Conservation (phyloP, 495 filamentous ascomycete species). For the Bacidia gigantensis region DNA sequence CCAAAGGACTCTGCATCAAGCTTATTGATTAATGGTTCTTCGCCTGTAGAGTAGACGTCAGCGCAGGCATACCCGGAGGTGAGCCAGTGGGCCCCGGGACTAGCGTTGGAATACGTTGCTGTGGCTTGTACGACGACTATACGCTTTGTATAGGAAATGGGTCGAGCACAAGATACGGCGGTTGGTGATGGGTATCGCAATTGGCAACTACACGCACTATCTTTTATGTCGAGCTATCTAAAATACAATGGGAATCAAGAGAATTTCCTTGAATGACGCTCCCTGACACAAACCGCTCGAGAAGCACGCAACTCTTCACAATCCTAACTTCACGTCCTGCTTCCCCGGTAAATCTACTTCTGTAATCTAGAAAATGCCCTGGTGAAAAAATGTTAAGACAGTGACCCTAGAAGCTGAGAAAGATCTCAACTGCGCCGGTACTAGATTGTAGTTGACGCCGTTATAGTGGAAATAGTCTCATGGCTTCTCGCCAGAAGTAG, state of each 20-base stretch:
- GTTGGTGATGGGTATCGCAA: background rate
- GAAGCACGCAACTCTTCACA: background rate
- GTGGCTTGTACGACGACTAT: background rate
- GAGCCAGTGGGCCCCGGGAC: too few relatives aligned
- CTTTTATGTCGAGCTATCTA: background rate
- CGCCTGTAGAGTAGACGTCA: too few relatives aligned
- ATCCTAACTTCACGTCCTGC: background rate
- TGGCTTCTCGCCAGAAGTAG: conserved; percentile 13
- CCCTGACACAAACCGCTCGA: background rate
- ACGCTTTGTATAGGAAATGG: background rate
- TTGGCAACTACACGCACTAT: background rate
- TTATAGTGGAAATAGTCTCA: background rate
- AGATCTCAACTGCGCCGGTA: background rate
- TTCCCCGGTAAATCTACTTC: background rate
- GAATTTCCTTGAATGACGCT: background rate
- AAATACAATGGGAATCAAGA: background rate
- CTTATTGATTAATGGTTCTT: too few relatives aligned
- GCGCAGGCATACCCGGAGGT: too few relatives aligned
- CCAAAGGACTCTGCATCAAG: too few relatives aligned
- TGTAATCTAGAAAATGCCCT: background rate
- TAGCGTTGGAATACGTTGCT: background rate
- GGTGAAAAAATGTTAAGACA: background rate
- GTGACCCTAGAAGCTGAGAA: background rate
- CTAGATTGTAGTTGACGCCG: background rate
- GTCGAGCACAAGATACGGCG: background rate